Conservation (phyloP, 2,329 filamentous ascomycete species). For the Coniella vitis region DNA sequence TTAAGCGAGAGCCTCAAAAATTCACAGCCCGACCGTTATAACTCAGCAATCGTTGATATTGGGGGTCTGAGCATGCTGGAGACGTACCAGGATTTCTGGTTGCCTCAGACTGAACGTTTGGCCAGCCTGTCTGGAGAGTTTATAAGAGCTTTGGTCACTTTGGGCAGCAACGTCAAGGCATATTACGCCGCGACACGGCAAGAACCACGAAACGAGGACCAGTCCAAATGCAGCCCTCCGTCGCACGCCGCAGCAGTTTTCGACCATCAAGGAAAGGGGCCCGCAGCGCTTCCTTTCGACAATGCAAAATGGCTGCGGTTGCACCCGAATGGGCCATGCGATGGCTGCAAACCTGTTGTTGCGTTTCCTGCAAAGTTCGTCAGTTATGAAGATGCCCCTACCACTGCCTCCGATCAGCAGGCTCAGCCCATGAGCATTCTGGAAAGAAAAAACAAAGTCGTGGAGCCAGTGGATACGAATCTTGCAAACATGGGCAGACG, state of each 20-base stretch:
- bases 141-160: background rate
- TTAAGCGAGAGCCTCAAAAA: background rate
- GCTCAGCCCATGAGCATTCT: too few relatives aligned
- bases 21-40: background rate
- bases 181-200: background rate
- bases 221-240: background rate
- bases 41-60: background rate
- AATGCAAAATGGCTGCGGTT: constrained; percentile 2
- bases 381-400: background rate
- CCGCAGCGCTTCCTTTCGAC: background rate
- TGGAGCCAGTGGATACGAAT: too few relatives aligned
- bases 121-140: background rate
- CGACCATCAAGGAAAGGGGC: background rate
- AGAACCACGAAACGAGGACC: too few relatives aligned
- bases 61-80: background rate
- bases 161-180: background rate
- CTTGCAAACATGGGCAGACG: too few relatives aligned
- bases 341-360: constrained; percentile 1
- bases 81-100: background rate
- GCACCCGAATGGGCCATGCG: constrained; percentile 4
- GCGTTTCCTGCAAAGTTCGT: constrained; percentile 2
- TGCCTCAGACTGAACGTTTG: background rate
- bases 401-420: too few relatives aligned
- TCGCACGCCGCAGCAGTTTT: background rate
- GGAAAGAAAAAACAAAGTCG: too few relatives aligned